Evolutionary conservation across 441 rosid genomes (phyloP), one percentile per base, ranked within the genome.

Genomic region (Breynia disticha): DNA sequence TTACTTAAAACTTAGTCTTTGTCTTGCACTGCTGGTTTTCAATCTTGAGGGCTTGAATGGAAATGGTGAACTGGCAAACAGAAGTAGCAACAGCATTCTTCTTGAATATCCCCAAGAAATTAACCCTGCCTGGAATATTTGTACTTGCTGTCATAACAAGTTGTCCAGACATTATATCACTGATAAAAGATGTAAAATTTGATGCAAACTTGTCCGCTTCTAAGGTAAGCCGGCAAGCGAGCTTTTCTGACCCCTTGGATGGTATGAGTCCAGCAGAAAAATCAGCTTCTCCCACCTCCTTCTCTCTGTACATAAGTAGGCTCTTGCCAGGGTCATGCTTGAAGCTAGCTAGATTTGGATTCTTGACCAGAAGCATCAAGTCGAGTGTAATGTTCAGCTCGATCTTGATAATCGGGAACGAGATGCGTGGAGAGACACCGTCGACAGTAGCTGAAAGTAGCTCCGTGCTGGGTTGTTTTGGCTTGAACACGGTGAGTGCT

Each of bases 291-390:
- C 91, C 87, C 15, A 85, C 73, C 47, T 71, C 60, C 0, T 12
- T 50, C 2, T 66, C 77, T 44, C 59, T 50, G 50, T 78, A 85
- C 0, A 54, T 13, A 45, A 88, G 65, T 21, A 53, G 13, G 54
- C 66, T 73, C 60, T 72, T 66, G 1, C 91, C 87, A 0, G 54
- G 16, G 2, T 78, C 76, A 61, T 81, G 82, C 59, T 67, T 54
- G 64, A 88, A 78, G 50, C 72, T 76, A 17, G 62, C 94, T n/a
- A 62, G 59, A 62, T 85, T 88, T 13, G 59, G 75, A 44, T 88
- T 88, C 19, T 61, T 52, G 11, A 85, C 51, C 11, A 45, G 60
- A 70, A 88, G 55, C 14, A 64, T 56, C 24, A 83, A 70, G 8
- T 74, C 58, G 22, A 85, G 76, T 8, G 85, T 76, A 59, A 85